A percentile compares a stretch with the other conserved stretches of the same genome.
Evolutionary conservation across 2,329 filamentous ascomycete genomes (phyloP).

Genomic region (Paraconiothyrium sp.): DNA sequence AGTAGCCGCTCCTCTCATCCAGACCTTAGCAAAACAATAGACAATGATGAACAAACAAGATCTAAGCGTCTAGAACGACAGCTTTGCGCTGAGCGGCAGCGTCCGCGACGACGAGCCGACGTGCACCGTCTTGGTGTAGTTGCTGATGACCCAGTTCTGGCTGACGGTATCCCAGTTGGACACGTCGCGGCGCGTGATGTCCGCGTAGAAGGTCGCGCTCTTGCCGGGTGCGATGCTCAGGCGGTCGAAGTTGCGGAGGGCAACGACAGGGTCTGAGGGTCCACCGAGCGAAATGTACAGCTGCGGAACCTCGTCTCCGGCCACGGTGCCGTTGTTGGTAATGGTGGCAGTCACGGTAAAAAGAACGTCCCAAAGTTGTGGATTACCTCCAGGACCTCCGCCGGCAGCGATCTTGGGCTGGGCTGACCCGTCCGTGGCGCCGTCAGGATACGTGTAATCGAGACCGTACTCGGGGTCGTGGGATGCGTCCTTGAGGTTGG

Average conservation of each 20-base stretch:
- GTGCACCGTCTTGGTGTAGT: constrained; percentile 67
- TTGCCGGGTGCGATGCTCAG: constrained; percentile 76
- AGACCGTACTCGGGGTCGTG: constrained; percentile 69
- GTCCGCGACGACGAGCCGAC: constrained; percentile 69
- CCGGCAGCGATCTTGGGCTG: constrained; percentile 71
- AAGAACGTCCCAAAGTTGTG: constrained; percentile 71
- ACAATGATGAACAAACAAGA: constrained; percentile 1
- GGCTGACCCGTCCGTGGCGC: constrained; percentile 64
- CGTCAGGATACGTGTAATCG: constrained; percentile 66
- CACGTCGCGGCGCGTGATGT: constrained; percentile 80
- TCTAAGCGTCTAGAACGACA: constrained; percentile 33
- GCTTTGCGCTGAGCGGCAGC: constrained; percentile 56
- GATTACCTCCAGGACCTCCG: constrained; percentile 70
- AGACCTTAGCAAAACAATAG: constrained; percentile 14
- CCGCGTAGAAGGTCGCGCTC: constrained; percentile 71
- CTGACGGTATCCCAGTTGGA: constrained; percentile 82
- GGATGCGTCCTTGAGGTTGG: constrained; percentile 66
- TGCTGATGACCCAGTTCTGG: constrained; percentile 84
- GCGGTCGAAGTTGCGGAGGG: constrained; percentile 83
- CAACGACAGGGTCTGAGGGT: constrained; percentile 70
- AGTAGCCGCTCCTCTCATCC: not conserved
- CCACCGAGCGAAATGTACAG: constrained; percentile 83
- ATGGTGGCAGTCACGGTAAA: constrained; percentile 74
- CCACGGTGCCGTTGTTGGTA: constrained; percentile 73
- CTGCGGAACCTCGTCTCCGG: constrained; percentile 78